Percentiles rank a stretch among this genome's conserved stretches.
Evolutionary conservation across 2,329 filamentous ascomycete genomes (phyloP).

Genomic region (Verticillium dahliae): DNA sequence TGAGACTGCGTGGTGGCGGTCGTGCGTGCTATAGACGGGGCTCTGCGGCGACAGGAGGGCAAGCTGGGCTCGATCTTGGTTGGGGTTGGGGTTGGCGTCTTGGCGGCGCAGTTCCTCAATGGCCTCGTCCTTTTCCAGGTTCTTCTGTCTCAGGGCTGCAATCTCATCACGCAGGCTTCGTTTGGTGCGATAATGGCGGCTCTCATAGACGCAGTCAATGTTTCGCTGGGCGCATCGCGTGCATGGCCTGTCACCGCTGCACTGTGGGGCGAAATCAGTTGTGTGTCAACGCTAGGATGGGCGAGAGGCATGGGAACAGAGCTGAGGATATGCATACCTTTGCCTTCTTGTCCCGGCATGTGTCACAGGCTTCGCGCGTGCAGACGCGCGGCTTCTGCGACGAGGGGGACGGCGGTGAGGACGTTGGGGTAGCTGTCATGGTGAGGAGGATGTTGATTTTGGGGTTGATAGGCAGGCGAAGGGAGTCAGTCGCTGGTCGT

Average conservation of each 20-base stretch:
- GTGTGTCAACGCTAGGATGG: not conserved
- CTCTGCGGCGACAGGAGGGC: not conserved
- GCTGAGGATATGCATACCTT: not conserved
- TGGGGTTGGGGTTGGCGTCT: not conserved
- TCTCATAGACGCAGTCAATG: not conserved
- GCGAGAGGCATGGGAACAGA: too few relatives aligned
- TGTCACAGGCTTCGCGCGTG: not conserved
- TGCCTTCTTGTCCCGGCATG: conserved; percentile 1
- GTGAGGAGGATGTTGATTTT: not conserved
- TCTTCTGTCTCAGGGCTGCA: not conserved
- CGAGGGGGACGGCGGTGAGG: not conserved
- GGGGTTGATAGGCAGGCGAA: not conserved
- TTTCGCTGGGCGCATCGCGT: not conserved
- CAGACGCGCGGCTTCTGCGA: not conserved
- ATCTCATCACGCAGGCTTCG: not conserved
- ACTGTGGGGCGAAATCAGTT: not conserved
- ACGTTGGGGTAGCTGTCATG: not conserved
- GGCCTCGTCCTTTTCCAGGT: not conserved
- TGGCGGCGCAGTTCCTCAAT: not conserved
- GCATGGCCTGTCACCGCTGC: conserved; percentile 3
- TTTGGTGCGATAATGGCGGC: not conserved
- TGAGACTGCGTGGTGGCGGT: not conserved
- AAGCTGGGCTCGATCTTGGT: not conserved
- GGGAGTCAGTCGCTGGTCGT: too few relatives aligned
- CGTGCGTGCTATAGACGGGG: not conserved